Conservation (phyloP, 2,329 filamentous ascomycete species). For the Coniochaeta hoffmannii region DNA sequence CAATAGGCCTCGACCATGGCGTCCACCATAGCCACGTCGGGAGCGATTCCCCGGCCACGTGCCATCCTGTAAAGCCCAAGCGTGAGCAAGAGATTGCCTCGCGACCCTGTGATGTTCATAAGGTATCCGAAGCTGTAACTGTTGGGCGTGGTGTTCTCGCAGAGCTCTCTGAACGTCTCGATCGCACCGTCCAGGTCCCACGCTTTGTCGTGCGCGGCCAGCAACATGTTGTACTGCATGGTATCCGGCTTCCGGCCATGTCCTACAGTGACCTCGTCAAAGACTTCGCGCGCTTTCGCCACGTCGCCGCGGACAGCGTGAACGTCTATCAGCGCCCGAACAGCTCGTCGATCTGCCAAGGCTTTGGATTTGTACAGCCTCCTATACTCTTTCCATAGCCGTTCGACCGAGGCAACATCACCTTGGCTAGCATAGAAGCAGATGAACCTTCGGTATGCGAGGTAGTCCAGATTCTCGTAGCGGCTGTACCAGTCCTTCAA, state of each 20-base stretch:
- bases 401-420: conserved; percentile 35
- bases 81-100: conserved; percentile 67
- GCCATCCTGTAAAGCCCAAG: conserved; percentile 59
- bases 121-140: conserved; percentile 62
- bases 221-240: conserved; percentile 66
- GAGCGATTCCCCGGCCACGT: conserved; percentile 39
- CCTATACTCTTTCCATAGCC: conserved; percentile 37
- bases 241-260: conserved; percentile 51
- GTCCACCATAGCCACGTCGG: conserved; percentile 52
- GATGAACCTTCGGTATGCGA: conserved; percentile 41
- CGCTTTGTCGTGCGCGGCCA: conserved; percentile 62
- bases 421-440: conserved; percentile 40
- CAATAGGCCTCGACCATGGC: conserved; percentile 63
- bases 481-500: conserved; percentile 40
- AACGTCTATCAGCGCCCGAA: conserved; percentile 57
- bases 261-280: conserved; percentile 51
- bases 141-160: conserved; percentile 44
- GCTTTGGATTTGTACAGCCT: conserved; percentile 17
- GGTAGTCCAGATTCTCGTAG: conserved; percentile 30
- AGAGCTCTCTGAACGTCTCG: conserved; percentile 55
- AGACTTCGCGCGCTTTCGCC: conserved; percentile 47
- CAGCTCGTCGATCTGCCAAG: conserved; percentile 29
- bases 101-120: conserved; percentile 62
- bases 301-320: conserved; percentile 64
- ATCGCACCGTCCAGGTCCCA: conserved; percentile 62